phyloP scores from a whole-genome alignment of 2,329 filamentous ascomycete species.

The Paecilomyces sp. region DNA sequence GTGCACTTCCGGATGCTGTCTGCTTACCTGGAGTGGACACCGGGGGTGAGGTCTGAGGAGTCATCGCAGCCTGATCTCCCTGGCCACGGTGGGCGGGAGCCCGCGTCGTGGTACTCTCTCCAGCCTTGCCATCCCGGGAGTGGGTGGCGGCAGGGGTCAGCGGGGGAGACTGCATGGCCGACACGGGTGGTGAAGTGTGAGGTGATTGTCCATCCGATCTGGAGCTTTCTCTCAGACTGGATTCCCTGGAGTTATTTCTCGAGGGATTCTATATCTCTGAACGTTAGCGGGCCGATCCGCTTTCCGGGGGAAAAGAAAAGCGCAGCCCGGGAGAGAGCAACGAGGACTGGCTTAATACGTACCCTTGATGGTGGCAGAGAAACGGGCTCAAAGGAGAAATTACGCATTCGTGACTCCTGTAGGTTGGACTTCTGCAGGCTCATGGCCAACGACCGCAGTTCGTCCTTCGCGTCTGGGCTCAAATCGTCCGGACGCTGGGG shows the following conservation, averaged over 20 bases:
- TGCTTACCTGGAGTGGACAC: conserved; percentile 30
- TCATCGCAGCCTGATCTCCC: conserved; percentile 35
- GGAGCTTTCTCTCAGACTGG: conserved; percentile 49
- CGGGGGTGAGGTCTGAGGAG: conserved; percentile 48
- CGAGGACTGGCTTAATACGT: conserved; percentile 14
- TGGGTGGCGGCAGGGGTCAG: conserved; percentile 77
- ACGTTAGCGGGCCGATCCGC: not conserved
- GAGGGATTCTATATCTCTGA: conserved; percentile 31
- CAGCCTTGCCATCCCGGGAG: conserved; percentile 45
- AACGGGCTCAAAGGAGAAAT: conserved; percentile 83
- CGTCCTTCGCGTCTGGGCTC: conserved; percentile 46
- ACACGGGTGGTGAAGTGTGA: conserved; percentile 58
- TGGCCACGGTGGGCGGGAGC: conserved; percentile 26
- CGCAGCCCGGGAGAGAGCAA: not conserved
- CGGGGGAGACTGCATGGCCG: conserved; percentile 77
- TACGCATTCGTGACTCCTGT: conserved; percentile 75
- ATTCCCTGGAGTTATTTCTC: conserved; percentile 51
- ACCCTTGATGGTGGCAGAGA: conserved; percentile 61
- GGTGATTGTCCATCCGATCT: conserved; percentile 61
- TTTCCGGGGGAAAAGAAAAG: not conserved
- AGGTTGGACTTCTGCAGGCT: conserved; percentile 67
- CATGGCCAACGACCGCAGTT: conserved; percentile 64
- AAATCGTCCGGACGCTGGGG: conserved; percentile 17
- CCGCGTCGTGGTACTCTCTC: conserved; percentile 22
- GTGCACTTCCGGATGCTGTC: conserved; percentile 24